Evolutionary conservation across 2,329 filamentous ascomycete genomes (phyloP), one percentile per base, ranked within the genome.

Genomic region (Epicoccum nigrum): DNA sequence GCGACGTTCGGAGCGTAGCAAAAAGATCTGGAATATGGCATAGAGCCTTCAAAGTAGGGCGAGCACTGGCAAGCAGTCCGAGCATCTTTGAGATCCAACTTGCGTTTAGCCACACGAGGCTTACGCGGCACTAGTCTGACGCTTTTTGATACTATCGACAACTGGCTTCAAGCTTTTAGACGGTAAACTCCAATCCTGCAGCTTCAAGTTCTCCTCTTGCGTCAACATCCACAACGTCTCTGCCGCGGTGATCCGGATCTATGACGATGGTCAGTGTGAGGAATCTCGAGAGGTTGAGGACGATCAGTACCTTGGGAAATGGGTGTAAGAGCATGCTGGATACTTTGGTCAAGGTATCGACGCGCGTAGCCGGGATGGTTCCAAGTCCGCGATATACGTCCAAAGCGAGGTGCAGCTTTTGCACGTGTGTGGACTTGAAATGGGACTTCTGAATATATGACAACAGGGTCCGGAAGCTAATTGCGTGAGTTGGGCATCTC

Each of bases 361-460:
- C 77, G 7, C 76, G 74, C 7, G 83, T 74, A 1, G 76, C 75
- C 19, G 77, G 73, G n/a, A 81, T 70, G n/a, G 68, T 63, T 4
- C 85, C 84, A 20, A 96, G 74, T 0, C 85, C 85, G 2, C 86
- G 83, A 72, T 97, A 97, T 11, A 94, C 83, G 64, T 87, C 88
- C 54, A 95, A 77, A 17, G 89, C 90, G 0, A 90, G 88, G 68
- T 90, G 84, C 1, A 97, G 80, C 71, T 94, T 93, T 42, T 86
- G 83, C 34, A 96, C 83, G 69, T 90, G 94, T 16, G 87, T 85
- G 1, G 88, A 89, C 74, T 92, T 93, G 77, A 89, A 92, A 57
- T 92, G 89, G 0, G 89, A 83, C 71, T 87, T 91, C 65, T 95
- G 90, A 4, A 88, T 83, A 28, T 85, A 78, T 6, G 86, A 77